These are phyloP conservation scores for Pichia inconspicua DNA, from an alignment of 1,139 yeast species.

Conservation along the genomic window DNA sequence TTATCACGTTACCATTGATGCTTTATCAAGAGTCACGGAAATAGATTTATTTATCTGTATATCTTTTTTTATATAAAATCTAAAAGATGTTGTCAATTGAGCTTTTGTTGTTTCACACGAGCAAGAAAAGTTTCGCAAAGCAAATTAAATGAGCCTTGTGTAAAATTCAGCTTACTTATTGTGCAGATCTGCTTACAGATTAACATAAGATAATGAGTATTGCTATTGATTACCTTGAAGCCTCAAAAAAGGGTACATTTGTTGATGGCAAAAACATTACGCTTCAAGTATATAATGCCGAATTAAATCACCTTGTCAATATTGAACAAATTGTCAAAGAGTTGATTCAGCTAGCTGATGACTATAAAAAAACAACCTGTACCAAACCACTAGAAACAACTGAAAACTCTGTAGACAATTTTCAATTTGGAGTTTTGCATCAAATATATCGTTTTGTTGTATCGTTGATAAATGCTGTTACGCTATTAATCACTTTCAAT, in stretches of 20 bases:
- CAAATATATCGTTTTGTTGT: background rate
- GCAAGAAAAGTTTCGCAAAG: background rate
- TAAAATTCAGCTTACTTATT: background rate
- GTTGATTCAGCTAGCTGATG: background rate
- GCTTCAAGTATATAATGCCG: background rate
- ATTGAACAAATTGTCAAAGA: background rate
- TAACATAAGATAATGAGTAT: background rate
- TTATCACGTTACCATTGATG: constrained; percentile 5
- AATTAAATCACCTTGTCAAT: background rate
- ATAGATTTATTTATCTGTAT: background rate
- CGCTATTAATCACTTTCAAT: background rate
- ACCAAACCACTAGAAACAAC: background rate
- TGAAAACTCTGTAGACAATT: background rate
- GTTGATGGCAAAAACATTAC: too few species aligned
- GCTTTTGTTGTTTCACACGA: too few species aligned
- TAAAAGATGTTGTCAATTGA: too few species aligned
- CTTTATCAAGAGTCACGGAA: background rate
- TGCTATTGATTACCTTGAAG: background rate
- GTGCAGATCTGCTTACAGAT: background rate
- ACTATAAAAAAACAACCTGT: background rate
- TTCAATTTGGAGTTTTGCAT: background rate
- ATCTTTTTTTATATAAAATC: too few species aligned
- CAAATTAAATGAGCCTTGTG: background rate
- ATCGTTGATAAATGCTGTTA: background rate
- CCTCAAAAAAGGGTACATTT: background rate